Conservation (phyloP, 345 rosid species). For the Salix caprea region DNA sequence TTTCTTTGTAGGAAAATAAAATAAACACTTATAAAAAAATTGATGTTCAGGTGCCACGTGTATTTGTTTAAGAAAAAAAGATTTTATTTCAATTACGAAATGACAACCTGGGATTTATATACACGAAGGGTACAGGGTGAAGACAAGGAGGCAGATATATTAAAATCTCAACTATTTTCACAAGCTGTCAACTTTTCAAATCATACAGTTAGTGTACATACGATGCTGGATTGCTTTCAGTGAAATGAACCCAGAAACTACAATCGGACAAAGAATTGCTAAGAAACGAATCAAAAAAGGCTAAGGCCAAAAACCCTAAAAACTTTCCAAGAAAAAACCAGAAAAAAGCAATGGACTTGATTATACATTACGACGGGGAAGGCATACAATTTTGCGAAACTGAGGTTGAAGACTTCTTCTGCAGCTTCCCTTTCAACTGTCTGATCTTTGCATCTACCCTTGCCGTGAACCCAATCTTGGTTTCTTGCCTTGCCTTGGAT, state of each 20-base stretch:
- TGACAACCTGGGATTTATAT: neutral
- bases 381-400: conserved; percentile 25
- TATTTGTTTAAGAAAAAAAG: too few species aligned
- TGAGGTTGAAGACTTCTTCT: conserved; percentile 50
- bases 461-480: conserved; percentile 92
- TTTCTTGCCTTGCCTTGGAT: conserved; percentile 81
- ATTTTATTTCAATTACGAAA: too few species aligned
- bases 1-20: too few species aligned
- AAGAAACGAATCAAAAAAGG: conserved; percentile 24
- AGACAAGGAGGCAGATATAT: neutral
- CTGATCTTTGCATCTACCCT: conserved; percentile 95
- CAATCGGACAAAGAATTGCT: conserved; percentile 10
- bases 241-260: conserved; percentile 27
- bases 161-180: conserved; percentile 19
- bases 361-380: conserved; percentile 32
- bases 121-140: neutral
- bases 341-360: conserved; percentile 8
- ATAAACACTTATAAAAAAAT: too few species aligned
- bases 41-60: too few species aligned
- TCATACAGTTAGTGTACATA: conserved; percentile 29
- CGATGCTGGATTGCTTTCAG: conserved; percentile 25
- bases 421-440: conserved; percentile 57
- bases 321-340: conserved; percentile 5
- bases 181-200: conserved; percentile 21
- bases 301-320: conserved; percentile 16